These are phyloP conservation scores for Aspergillus biplanus DNA, from an alignment of 495 filamentous ascomycete species.

Conservation along the genomic window DNA sequence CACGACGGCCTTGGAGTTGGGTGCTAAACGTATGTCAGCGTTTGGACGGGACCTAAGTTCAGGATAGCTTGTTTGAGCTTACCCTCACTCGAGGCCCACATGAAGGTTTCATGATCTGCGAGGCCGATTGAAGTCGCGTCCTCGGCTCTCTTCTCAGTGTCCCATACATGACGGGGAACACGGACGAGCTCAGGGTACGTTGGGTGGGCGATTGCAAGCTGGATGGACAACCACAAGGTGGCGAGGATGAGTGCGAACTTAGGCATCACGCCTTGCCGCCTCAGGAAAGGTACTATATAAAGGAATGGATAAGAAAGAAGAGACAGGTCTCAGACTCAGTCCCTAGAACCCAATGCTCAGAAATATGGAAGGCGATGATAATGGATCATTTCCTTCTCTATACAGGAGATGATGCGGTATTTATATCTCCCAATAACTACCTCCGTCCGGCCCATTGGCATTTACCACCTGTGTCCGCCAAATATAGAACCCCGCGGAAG, in stretches of 20 bases:
- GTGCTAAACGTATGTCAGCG: not conserved
- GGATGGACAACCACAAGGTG: not conserved
- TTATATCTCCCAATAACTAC: too few relatives aligned
- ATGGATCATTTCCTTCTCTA: too few relatives aligned
- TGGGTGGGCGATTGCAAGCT: not conserved
- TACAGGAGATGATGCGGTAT: too few relatives aligned
- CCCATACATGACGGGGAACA: conserved; percentile 14
- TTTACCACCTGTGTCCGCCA: too few relatives aligned
- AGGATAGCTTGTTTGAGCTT: not conserved
- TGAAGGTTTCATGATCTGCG: conserved; percentile 10
- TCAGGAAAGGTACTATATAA: not conserved
- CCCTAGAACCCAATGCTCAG: too few relatives aligned
- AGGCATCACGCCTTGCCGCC: not conserved
- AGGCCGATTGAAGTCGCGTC: not conserved
- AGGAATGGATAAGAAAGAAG: not conserved
- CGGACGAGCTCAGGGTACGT: conserved; percentile 2
- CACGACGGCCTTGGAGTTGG: conserved; percentile 3
- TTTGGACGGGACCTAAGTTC: too few relatives aligned
- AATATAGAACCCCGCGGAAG: not conserved
- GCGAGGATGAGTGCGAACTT: not conserved
- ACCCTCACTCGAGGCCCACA: conserved; percentile 14
- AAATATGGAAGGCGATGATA: too few relatives aligned
- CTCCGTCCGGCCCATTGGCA: too few relatives aligned
- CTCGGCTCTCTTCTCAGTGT: not conserved
- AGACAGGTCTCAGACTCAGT: too few relatives aligned